phyloP scores from a whole-genome alignment of 345 rosid genomes.

The Brassica incana region DNA sequence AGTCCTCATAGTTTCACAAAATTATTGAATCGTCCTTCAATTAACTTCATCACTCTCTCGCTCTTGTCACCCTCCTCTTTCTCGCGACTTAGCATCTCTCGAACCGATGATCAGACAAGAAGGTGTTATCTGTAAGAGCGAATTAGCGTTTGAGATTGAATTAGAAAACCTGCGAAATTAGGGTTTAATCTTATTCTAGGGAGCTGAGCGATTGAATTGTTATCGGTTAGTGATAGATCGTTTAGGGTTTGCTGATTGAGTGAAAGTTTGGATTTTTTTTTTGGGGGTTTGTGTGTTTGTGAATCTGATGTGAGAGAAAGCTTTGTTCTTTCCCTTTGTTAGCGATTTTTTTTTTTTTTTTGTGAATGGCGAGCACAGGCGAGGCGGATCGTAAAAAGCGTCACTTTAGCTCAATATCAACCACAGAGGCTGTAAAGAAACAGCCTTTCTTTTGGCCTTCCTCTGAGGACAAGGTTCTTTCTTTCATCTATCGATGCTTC shows the following conservation, averaged over 20 bases:
- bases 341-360: slow-evolving; percentile 33
- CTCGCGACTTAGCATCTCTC: neutral
- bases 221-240: slow-evolving; percentile 13
- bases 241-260: slow-evolving; percentile 17
- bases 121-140: neutral
- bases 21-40: slow-evolving; percentile 23
- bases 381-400: slow-evolving; percentile 92
- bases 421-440: slow-evolving; percentile 66
- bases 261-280: neutral
- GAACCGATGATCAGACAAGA: slow-evolving; percentile 14
- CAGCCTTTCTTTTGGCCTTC: slow-evolving; percentile 61
- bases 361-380: slow-evolving; percentile 83
- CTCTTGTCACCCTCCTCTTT: neutral
- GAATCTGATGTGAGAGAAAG: slow-evolving; percentile 32
- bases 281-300: neutral
- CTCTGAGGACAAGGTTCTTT: slow-evolving; percentile 72
- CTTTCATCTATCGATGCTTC: neutral
- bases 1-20: slow-evolving; percentile 37
- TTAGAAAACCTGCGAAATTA: slow-evolving; percentile 26
- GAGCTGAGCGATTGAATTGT: slow-evolving; percentile 18
- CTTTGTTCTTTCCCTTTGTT: slow-evolving; percentile 1
- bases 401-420: slow-evolving; percentile 73
- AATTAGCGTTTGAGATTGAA: slow-evolving; percentile 5
- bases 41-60: slow-evolving; percentile 15
- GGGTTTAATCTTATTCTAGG: too few species aligned